Base-by-base conservation (phyloP, 2,329 filamentous ascomycete genomes). In the Microascus cirrosus region DNA sequence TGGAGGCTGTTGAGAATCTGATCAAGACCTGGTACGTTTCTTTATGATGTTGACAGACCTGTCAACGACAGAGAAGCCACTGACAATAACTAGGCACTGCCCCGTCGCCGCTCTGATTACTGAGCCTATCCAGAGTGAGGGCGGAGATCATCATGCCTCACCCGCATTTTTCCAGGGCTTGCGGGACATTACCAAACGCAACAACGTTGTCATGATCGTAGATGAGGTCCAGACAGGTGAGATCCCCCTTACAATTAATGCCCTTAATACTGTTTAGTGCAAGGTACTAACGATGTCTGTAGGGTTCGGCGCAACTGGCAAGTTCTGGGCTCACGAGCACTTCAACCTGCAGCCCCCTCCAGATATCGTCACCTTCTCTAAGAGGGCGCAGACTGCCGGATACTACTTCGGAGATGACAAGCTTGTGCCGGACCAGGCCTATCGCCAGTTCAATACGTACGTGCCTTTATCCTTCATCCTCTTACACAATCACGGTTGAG, bases 251-350 rank as follows among this genome's bases (percentile, higher is more conserved):
- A 13, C 22, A 32, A 34, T 48, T 7, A 15, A 18, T 8, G 39
- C 4, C 18, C 3, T 39, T 39, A 12, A 12, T 3, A 5, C 11
- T n/a, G 11, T 12, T 13, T 12, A 5, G 12, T 39, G 36, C 3
- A 39, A 28, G 51, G 42, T 51, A 42, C 3, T 32, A 20, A 22
- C 18, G 18, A n/a, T 18, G n/a, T n/a, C 28, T 1, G 6, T 18
- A 56, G 58, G 91, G 69, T 86, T 96, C 28, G 92, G 91, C 65
- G 90, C 92, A 42, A 96, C 91, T 0, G 91, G 91, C 65, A 91
- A 90, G 72, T 95, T 96, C 84, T 96, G 91, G 91, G 91, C 92
- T 10, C 92, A 96, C 77, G 91, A 96, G 66, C 91, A 96, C 83
- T 96, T 91, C 91, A 81, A 88, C 71, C 81, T 96, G 50, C 68